phyloP scores from a whole-genome alignment of 2,329 filamentous ascomycete species.

The Ascochyta pisi region DNA sequence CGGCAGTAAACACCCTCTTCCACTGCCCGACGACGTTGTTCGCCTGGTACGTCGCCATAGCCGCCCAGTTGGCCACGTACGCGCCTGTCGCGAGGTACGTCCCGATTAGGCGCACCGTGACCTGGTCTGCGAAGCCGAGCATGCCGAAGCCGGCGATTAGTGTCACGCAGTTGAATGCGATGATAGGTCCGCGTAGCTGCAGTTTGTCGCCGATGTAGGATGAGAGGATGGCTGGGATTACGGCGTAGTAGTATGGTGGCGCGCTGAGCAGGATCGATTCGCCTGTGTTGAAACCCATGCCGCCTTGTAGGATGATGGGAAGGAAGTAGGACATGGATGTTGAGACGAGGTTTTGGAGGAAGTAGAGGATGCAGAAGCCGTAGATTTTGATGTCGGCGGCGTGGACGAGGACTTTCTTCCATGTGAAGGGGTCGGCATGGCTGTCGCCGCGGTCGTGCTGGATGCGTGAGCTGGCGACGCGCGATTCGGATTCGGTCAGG shows the following conservation, averaged over 20 bases:
- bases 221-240: slow-evolving; percentile 68
- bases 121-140: slow-evolving; percentile 66
- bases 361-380: slow-evolving; percentile 69
- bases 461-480: slow-evolving; percentile 64
- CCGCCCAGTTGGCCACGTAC: slow-evolving; percentile 74
- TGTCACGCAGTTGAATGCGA: slow-evolving; percentile 68
- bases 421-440: slow-evolving; percentile 62
- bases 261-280: slow-evolving; percentile 66
- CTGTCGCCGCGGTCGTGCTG: slow-evolving; percentile 68
- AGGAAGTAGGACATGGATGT: slow-evolving; percentile 71
- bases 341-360: slow-evolving; percentile 71
- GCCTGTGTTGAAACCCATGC: slow-evolving; percentile 55
- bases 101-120: slow-evolving; percentile 68
- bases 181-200: slow-evolving; percentile 67
- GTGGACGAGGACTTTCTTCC: slow-evolving; percentile 62
- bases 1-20: slow-evolving; percentile 69
- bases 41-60: slow-evolving; percentile 62
- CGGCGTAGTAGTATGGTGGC: slow-evolving; percentile 72
- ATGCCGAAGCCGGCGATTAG: slow-evolving; percentile 70
- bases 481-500: slow-evolving; percentile 62
- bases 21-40: slow-evolving; percentile 63
- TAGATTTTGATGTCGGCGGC: slow-evolving; percentile 68
- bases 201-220: slow-evolving; percentile 68
- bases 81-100: slow-evolving; percentile 71
- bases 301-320: slow-evolving; percentile 62